Conservation (phyloP, 306 rosid species). For the Urtica urens region DNA sequence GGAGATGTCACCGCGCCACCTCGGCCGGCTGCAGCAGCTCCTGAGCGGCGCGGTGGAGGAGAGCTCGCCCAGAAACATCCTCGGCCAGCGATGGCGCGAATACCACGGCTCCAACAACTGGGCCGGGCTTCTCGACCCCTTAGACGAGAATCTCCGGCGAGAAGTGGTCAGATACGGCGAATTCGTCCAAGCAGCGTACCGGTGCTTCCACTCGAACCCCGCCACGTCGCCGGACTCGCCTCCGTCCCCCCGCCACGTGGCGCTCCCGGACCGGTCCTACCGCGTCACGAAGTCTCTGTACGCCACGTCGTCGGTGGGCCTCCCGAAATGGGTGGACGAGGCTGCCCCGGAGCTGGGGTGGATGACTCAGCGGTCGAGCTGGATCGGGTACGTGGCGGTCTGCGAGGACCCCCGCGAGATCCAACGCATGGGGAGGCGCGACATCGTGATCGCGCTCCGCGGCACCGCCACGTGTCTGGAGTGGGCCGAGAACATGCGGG, state of each 20-base stretch:
- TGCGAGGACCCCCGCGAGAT: slow-evolving; percentile 72
- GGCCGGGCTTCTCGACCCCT: slow-evolving; percentile 77
- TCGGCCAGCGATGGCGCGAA: slow-evolving; percentile 57
- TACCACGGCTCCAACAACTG: slow-evolving; percentile 73
- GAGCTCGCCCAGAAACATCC: slow-evolving; percentile 59
- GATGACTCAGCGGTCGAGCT: slow-evolving; percentile 96
- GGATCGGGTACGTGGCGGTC: slow-evolving; percentile 90
- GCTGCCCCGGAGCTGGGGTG: slow-evolving; percentile 84
- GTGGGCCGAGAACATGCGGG: slow-evolving; percentile 82
- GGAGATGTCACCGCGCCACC: slow-evolving; percentile 74
- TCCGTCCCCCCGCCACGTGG: slow-evolving; percentile 35
- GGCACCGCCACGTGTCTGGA: slow-evolving; percentile 94
- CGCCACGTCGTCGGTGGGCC: slow-evolving; percentile 69
- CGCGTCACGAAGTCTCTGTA: slow-evolving; percentile 72
- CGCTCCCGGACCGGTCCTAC: slow-evolving; percentile 44
- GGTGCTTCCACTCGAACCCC: slow-evolving; percentile 56
- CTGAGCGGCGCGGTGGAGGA: slow-evolving; percentile 56
- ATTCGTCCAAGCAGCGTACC: slow-evolving; percentile 78
- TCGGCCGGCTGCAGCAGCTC: slow-evolving; percentile 48
- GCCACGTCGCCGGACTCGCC: slow-evolving; percentile 58
- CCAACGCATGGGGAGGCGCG: slow-evolving; percentile 69
- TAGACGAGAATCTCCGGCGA: slow-evolving; percentile 87
- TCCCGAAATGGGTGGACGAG: slow-evolving; percentile 71
- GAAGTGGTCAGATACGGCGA: slow-evolving; percentile 85
- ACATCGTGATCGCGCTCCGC: slow-evolving; percentile 70